phyloP scores from a whole-genome alignment of 106 monocot genomes.

The Dioscorea dumetorum region DNA sequence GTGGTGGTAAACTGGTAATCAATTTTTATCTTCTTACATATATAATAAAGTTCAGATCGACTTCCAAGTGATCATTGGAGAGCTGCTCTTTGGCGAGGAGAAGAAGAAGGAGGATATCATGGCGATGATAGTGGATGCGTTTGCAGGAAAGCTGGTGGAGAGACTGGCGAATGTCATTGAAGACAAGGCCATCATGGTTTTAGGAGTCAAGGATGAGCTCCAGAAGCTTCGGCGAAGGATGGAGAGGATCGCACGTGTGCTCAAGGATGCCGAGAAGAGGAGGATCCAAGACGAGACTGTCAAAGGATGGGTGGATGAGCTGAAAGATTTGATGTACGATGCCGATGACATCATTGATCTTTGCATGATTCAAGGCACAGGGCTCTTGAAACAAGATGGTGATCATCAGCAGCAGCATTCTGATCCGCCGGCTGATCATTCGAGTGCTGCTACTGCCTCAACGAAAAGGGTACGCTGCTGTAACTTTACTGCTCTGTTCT shows the following conservation, averaged over 20 bases:
- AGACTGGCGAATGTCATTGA: not conserved
- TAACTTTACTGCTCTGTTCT: too few species aligned
- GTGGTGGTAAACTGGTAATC: too few species aligned
- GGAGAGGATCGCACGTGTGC: not conserved
- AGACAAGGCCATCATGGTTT: conserved; percentile 2
- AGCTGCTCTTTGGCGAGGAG: not conserved
- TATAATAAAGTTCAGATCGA: too few species aligned
- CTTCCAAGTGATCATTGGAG: too few species aligned
- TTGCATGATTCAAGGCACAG: not conserved
- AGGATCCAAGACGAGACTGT: not conserved
- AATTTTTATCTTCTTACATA: too few species aligned
- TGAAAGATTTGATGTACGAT: conserved; percentile 17
- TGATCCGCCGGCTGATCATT: not conserved
- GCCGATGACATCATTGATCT: conserved; percentile 13
- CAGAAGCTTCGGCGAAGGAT: conserved; percentile 3
- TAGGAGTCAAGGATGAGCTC: conserved; percentile 8
- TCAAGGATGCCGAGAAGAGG: conserved; percentile 10
- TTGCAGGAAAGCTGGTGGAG: not conserved
- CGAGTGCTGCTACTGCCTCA: not conserved
- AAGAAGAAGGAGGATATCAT: too few species aligned
- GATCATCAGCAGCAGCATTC: too few species aligned
- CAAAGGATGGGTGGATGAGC: not conserved
- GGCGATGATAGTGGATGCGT: conserved; percentile 8
- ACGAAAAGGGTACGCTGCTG: too few species aligned
- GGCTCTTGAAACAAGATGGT: not conserved